Base-by-base conservation (phyloP, 352 stramenopile species). In the Phytopythium montanum region DNA sequence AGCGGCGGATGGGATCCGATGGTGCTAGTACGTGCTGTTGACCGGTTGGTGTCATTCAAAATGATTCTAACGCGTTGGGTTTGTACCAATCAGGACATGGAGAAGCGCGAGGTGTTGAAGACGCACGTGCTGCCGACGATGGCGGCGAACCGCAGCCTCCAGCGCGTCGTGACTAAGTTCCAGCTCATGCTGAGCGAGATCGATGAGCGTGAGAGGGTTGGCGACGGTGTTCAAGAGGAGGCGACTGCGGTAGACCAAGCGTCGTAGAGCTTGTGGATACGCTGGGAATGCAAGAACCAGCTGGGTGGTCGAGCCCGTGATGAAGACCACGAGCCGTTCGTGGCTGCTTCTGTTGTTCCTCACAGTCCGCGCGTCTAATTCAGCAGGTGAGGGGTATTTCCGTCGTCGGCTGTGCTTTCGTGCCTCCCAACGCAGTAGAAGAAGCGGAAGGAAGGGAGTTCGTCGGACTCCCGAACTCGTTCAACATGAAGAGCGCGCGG, bases 151-250 rank as follows among this genome's bases (percentile, higher is more conserved):
- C 84, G 84, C 34, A 75, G 81, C 50, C 72, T 95, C 16, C 87
- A 95, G 65, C 87, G 84, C 23, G 75, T 95, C 14, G 84, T 92
- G 39, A 77, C 77, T 33, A 93, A 94, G 65, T 95, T 88, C 58
- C 79, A 93, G 60, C 67, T 92, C 21, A 90, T 93, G 79, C 61
- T 94, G 42, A 81, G 78, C 49, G 85, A 94, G 49, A 90, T 89
- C 38, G 72, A 79, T 10, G 52, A 64, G 0, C 72, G 72, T 31
- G 75, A 88, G 39, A 70, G 68, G n/a, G n/a, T n/a, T 31, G 65
- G 73, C 16, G 52, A 45, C 23, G 59, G 58, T 3, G 45, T 69
- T 13, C 36, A 18, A 54, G 26, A 3, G 1, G 6, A 54, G 44
- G 23, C 36, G 46, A 31, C 5, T 21, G 5, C 46, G 3, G 42